Evolutionary conservation across 163 green algal species (phyloP).

Genomic region (Trebouxiophyceae sp.): DNA sequence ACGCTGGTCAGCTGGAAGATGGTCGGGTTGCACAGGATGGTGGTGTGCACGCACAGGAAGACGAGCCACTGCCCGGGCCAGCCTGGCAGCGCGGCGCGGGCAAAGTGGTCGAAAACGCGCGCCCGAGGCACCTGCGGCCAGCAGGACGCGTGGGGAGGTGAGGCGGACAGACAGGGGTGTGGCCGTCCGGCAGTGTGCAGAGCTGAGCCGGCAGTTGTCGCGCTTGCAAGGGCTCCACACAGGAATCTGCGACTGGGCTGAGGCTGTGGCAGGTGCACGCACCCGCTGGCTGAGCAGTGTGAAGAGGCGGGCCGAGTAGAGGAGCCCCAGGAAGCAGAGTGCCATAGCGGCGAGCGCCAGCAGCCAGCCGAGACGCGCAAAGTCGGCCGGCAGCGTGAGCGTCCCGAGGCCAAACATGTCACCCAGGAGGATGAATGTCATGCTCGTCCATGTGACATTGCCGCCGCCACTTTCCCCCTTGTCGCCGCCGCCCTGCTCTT

Average conservation of each 20-base stretch:
- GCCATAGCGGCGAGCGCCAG: slow-evolving; percentile 2
- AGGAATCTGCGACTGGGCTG: neutral
- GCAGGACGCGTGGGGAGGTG: neutral
- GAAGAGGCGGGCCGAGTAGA: slow-evolving; percentile 19
- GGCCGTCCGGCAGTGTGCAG: neutral
- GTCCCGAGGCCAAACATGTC: slow-evolving; percentile 14
- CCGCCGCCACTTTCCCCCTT: too few species aligned
- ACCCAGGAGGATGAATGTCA: neutral
- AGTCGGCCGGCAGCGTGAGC: slow-evolving; percentile 15
- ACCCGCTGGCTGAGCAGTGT: too few species aligned
- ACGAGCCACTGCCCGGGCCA: slow-evolving; percentile 7
- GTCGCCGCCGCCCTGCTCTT: too few species aligned
- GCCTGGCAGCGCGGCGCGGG: slow-evolving; percentile 10
- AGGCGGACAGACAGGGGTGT: neutral
- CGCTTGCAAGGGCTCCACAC: neutral
- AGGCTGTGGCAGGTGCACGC: too few species aligned
- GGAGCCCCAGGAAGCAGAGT: slow-evolving; percentile 3
- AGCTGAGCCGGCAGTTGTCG: neutral
- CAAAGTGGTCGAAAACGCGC: slow-evolving; percentile 19
- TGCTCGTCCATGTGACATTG: neutral
- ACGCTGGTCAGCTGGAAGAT: slow-evolving; percentile 28
- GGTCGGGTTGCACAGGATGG: slow-evolving; percentile 20
- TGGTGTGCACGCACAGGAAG: slow-evolving; percentile 20
- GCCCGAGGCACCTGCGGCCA: slow-evolving; percentile 1
- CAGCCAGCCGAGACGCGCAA: slow-evolving; percentile 24